Percentiles rank a stretch among this genome's conserved stretches.
phyloP scores from a whole-genome alignment of 768 basidiomycete genomes.

The Mycena latifolia region DNA sequence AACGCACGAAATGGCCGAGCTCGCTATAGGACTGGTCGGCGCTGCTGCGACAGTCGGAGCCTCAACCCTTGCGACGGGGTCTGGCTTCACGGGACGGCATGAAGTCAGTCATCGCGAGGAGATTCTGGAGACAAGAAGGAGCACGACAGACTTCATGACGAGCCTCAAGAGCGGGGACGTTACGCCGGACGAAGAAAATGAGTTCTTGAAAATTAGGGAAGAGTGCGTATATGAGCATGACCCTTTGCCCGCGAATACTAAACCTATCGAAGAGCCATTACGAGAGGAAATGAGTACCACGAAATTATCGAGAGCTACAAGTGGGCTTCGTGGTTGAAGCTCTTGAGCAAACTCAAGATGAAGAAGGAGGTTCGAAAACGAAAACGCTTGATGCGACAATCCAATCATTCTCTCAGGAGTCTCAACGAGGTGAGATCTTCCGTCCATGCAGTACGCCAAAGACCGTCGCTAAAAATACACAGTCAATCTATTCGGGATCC shows the following conservation, averaged over 20 bases:
- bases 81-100: no score
- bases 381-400: no score
- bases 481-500: no score
- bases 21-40: slow-evolving; percentile 12
- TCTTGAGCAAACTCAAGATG: slow-evolving; percentile 3
- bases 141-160: background rate
- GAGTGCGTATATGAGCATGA: background rate
- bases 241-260: background rate
- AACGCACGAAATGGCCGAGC: slow-evolving; percentile 17
- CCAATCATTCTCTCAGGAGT: no score
- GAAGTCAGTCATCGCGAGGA: slow-evolving; percentile 12
- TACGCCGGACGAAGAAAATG: no score
- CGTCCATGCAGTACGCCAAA: no score
- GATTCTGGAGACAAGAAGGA: slow-evolving; percentile 3
- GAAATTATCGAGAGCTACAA: slow-evolving; percentile 12
- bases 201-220: slow-evolving; percentile 10
- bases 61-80: background rate
- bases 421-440: no score
- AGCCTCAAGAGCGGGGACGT: background rate
- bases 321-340: slow-evolving; percentile 1
- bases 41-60: slow-evolving; percentile 19
- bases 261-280: background rate
- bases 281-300: background rate
- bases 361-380: background rate
- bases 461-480: no score